Conservation (phyloP, 768 basidiomycete genomes). For the Suillus luteus region DNA sequence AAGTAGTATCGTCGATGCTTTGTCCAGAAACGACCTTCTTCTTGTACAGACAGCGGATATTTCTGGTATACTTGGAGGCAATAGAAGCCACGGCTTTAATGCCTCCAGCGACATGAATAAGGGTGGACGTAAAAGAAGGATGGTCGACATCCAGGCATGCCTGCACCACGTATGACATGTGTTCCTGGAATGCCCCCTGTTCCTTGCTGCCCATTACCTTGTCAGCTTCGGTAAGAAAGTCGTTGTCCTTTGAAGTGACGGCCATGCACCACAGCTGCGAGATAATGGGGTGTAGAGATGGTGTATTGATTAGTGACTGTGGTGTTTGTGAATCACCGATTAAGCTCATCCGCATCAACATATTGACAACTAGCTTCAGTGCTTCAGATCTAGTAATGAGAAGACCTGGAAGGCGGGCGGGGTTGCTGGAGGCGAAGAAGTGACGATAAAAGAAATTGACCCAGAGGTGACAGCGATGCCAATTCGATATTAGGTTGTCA, state of each 20-base stretch:
- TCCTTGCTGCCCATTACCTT: constrained; percentile 10
- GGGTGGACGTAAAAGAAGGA: constrained; percentile 2
- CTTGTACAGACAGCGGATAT: constrained; percentile 6
- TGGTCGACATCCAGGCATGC: constrained; percentile 5
- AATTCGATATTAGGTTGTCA: constrained; percentile 3
- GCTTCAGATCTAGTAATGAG: constrained; percentile 9
- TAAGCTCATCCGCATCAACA: constrained; percentile 8
- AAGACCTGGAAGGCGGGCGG: constrained; percentile 7
- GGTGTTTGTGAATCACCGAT: constrained; percentile 3
- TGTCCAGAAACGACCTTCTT: constrained; percentile 5
- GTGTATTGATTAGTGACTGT: constrained; percentile 4
- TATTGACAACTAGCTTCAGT: constrained; percentile 7
- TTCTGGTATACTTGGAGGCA: constrained; percentile 2
- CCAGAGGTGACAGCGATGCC: constrained; percentile 8
- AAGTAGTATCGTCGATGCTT: constrained; percentile 4
- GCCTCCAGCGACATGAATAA: constrained; percentile 9
- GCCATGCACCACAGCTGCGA: constrained; percentile 8
- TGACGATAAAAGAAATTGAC: constrained; percentile 8
- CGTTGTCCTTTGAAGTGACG: constrained; percentile 4
- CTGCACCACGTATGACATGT: constrained; percentile 11
- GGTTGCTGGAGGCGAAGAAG: constrained; percentile 9
- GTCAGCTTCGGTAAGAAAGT: constrained; percentile 6
- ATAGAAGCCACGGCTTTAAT: constrained; percentile 4
- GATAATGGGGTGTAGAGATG: constrained; percentile 6
- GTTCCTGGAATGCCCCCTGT: constrained; percentile 7